Conservation (phyloP, 441 rosid genomes). For the Syzygium malaccense region DNA sequence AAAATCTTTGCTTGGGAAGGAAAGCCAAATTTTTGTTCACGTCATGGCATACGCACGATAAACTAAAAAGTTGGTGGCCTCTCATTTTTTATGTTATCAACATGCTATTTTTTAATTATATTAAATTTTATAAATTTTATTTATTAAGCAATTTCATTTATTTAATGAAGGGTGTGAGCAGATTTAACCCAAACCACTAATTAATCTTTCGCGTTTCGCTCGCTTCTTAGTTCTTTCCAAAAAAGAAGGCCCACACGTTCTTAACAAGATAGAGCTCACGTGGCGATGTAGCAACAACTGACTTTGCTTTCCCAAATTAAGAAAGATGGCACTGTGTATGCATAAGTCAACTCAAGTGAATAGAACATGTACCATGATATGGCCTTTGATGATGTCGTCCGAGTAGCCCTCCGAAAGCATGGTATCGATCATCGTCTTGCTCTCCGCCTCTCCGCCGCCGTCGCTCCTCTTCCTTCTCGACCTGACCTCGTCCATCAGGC, state of each 20-base stretch:
- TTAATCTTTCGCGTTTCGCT: not conserved
- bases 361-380: not conserved
- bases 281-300: no score
- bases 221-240: no score
- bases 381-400: not conserved
- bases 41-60: not conserved
- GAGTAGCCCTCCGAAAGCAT: not conserved
- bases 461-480: not conserved
- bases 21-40: not conserved
- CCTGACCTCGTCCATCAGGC: not conserved
- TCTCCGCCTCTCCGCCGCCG: not conserved
- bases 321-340: not conserved
- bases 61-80: not conserved
- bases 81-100: not conserved
- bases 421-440: not conserved
- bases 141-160: not conserved
- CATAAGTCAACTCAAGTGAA: not conserved
- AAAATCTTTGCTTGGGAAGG: not conserved
- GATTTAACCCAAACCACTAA: not conserved
- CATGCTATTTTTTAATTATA: not conserved
- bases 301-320: not conserved
- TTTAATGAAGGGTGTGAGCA: not conserved
- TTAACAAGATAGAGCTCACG: no score
- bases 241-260: no score
- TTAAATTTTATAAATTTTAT: not conserved